A percentile compares a stretch with the other conserved stretches of the same genome.
phyloP scores from a whole-genome alignment of 345 rosid genomes.

The Salix viminalis region DNA sequence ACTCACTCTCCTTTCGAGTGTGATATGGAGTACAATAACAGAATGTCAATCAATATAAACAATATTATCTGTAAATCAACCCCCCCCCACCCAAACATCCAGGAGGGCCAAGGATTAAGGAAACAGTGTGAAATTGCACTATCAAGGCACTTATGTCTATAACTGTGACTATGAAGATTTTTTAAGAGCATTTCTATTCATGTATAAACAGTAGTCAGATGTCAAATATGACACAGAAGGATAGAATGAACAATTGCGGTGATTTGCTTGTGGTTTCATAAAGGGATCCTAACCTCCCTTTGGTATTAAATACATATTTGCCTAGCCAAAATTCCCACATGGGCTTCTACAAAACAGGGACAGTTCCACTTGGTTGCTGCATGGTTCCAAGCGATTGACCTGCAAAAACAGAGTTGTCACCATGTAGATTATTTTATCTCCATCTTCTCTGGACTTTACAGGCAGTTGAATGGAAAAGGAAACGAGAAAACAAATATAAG shows the following conservation, averaged over 20 bases:
- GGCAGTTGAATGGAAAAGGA: not conserved
- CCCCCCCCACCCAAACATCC: not conserved
- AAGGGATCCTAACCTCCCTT: conserved; percentile 43
- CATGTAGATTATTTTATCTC: not conserved
- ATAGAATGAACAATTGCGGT: conserved; percentile 24
- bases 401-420: conserved; percentile 23
- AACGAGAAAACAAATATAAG: not conserved
- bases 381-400: conserved; percentile 33
- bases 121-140: not conserved
- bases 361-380: conserved; percentile 46
- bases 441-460: not conserved
- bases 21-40: not conserved
- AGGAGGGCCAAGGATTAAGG: not conserved
- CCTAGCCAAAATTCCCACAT: conserved; percentile 18
- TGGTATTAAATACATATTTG: conserved; percentile 30
- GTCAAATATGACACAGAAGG: conserved; percentile 16
- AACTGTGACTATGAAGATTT: not conserved
- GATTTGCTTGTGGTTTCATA: conserved; percentile 20
- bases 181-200: conserved; percentile 14
- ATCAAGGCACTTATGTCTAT: not conserved
- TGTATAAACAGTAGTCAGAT: conserved; percentile 20
- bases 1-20: not conserved
- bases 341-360: conserved; percentile 45
- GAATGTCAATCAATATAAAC: not conserved
- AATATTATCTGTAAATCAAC: not conserved